Evolutionary conservation across 2,329 filamentous ascomycete genomes (phyloP), one percentile per base, ranked within the genome.

Genomic region (Aulographum hederae): DNA sequence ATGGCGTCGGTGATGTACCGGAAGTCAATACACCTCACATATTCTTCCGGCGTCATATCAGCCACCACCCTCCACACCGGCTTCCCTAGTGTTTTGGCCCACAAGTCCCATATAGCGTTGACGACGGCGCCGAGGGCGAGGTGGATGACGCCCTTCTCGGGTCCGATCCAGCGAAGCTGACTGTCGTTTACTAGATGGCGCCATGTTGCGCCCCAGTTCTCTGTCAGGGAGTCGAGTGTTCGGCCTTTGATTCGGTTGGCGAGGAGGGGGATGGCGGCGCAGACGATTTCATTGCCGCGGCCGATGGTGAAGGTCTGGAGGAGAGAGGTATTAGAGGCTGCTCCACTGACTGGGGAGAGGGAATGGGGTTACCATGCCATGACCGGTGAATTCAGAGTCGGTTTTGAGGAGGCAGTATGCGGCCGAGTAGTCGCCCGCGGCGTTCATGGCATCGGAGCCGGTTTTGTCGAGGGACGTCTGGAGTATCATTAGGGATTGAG

Each of bases 391-490:
- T 8, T 65, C 49, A 1, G 77, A 75, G 50, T 91, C 77, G 0
- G 84, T 93, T 48, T 81, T 61, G 30, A 94, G 61, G 45, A 93
- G 86, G 53, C 82, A 92, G 63, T 93, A 94, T n/a, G 85, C 84
- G 10, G 84, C 67, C 2, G 82, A 92, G 58, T 93, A 93, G 56
- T 93, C 82, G 38, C 82, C 79, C 2, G 84, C 82, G 3, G 80
- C 78, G 50, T 94, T 93, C 85, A 93, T 94, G 47, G 82, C 85
- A 68, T 94, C 85, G 6, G 81, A 91, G 46, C 84, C 84, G n/a
- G 82, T 92, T 61, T 86, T 89, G 58, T 92, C 82, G 38, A 94
- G 72, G 26, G 84, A 93, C n/a, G 84, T 94, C 32, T 33, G 29
- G 13, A 14, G 17, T 26, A 21, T 19, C n/a, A 20, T 30, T 31